These are phyloP conservation scores for Solanum paucissectum DNA, from an alignment of 257 asterid genomes.

Conservation along the genomic window DNA sequence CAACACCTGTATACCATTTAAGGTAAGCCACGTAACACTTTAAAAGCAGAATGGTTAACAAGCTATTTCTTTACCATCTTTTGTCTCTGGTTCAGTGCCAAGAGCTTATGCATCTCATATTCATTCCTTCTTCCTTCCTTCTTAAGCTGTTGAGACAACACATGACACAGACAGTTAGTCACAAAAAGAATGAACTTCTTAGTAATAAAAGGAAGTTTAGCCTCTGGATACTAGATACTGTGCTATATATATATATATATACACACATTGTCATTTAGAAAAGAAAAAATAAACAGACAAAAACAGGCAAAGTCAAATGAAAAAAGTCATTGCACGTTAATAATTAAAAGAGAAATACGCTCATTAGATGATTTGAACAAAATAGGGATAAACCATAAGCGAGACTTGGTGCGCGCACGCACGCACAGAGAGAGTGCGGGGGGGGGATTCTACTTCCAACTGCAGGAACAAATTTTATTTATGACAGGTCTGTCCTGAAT, in stretches of 20 bases:
- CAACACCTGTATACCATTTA: conserved; percentile 43
- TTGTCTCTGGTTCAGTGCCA: conserved; percentile 97
- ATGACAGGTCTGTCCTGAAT: not conserved
- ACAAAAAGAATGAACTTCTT: not conserved
- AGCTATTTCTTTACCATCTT: conserved; percentile 48
- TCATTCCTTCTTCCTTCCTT: conserved; percentile 97
- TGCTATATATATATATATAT: not conserved
- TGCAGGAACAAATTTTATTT: not conserved
- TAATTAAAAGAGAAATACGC: not conserved
- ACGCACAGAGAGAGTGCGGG: not conserved
- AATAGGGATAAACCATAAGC: not conserved
- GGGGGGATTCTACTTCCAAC: not conserved
- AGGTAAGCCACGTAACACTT: not conserved
- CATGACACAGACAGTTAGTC: not conserved
- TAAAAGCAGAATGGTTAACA: not conserved
- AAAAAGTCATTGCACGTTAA: not conserved
- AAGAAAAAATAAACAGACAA: not conserved
- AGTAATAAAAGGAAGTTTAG: not conserved
- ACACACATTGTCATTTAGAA: not conserved
- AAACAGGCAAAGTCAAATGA: not conserved
- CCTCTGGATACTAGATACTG: not conserved
- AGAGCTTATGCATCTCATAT: conserved; percentile 94
- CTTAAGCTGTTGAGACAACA: conserved; percentile 42
- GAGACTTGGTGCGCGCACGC: not conserved
- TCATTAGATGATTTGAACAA: not conserved